Evolutionary conservation across 2,329 filamentous ascomycete species (phyloP).

Genomic region (Septoria petroselini): DNA sequence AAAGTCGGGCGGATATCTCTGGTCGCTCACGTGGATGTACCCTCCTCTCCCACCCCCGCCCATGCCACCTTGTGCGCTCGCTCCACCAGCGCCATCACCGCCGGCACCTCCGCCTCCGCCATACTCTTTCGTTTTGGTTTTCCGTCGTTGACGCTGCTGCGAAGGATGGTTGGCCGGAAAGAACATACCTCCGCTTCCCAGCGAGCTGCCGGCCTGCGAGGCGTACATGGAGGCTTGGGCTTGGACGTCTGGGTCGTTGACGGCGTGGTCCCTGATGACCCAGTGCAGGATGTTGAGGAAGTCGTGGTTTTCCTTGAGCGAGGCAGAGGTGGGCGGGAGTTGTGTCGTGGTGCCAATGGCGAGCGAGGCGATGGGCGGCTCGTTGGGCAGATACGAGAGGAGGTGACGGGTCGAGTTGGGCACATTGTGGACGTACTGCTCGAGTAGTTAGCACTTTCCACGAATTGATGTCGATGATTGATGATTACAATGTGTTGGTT

Average conservation of each 20-base stretch:
- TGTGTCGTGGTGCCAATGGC: slow-evolving; percentile 55
- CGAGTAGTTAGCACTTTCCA: neutral
- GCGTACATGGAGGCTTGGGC: slow-evolving; percentile 60
- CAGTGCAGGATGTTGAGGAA: slow-evolving; percentile 58
- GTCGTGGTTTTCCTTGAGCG: slow-evolving; percentile 54
- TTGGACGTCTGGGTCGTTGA: slow-evolving; percentile 55
- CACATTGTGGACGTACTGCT: slow-evolving; percentile 49
- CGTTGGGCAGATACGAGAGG: slow-evolving; percentile 56
- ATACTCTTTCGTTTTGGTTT: slow-evolving; percentile 29
- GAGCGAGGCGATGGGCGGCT: slow-evolving; percentile 53
- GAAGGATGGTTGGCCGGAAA: slow-evolving; percentile 36
- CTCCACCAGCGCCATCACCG: slow-evolving; percentile 53
- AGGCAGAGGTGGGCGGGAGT: slow-evolving; percentile 56
- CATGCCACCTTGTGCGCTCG: slow-evolving; percentile 57
- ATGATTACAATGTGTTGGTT: slow-evolving; percentile 43
- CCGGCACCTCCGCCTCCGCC: slow-evolving; percentile 43
- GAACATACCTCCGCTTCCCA: slow-evolving; percentile 52
- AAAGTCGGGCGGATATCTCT: slow-evolving; percentile 59
- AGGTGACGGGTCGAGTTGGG: slow-evolving; percentile 40
- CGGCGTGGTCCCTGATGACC: slow-evolving; percentile 54
- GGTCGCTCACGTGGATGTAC: slow-evolving; percentile 62
- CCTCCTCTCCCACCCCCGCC: slow-evolving; percentile 58
- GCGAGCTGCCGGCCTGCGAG: slow-evolving; percentile 55
- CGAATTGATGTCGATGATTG: slow-evolving; percentile 16
- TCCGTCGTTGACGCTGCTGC: slow-evolving; percentile 31